Conservation (phyloP, 495 filamentous ascomycete genomes). For the Aspergillus incahuasiensis region DNA sequence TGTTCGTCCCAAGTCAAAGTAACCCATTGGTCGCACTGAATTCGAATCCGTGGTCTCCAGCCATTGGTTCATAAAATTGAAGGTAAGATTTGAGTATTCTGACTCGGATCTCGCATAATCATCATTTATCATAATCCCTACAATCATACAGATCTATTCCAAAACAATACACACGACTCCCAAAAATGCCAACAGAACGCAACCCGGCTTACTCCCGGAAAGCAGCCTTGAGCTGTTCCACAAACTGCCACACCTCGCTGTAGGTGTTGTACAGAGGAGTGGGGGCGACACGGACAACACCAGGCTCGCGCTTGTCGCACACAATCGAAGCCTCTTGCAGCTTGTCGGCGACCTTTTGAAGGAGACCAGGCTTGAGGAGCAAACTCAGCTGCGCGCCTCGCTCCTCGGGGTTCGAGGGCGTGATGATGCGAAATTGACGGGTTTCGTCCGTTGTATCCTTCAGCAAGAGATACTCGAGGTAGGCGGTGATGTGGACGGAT, state of each 20-base stretch:
- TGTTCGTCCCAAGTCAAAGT: too few species aligned
- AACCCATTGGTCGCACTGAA: too few species aligned
- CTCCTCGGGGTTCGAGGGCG: slow-evolving; percentile 62
- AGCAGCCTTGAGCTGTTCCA: slow-evolving; percentile 43
- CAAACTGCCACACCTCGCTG: slow-evolving; percentile 72
- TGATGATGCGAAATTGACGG: slow-evolving; percentile 59
- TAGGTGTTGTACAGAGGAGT: slow-evolving; percentile 86
- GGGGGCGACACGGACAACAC: slow-evolving; percentile 92
- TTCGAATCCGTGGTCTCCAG: too few species aligned
- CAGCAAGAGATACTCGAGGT: slow-evolving; percentile 67
- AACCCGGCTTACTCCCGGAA: slow-evolving; percentile 13
- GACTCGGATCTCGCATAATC: too few species aligned
- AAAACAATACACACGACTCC: neutral
- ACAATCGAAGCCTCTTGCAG: slow-evolving; percentile 69
- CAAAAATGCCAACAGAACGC: neutral
- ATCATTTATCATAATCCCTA: neutral
- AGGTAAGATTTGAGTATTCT: too few species aligned
- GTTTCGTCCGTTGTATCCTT: slow-evolving; percentile 39
- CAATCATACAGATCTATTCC: neutral
- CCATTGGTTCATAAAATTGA: too few species aligned
- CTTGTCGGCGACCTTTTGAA: slow-evolving; percentile 63
- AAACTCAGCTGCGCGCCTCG: slow-evolving; percentile 89
- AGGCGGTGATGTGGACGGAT: slow-evolving; percentile 69
- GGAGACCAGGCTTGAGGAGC: slow-evolving; percentile 58
- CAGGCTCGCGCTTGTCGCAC: slow-evolving; percentile 85